Evolutionary conservation across 1,284 basidiomycete species (phyloP), one percentile per base, ranked within the genome.

Genomic region (Ustilago crameri): DNA sequence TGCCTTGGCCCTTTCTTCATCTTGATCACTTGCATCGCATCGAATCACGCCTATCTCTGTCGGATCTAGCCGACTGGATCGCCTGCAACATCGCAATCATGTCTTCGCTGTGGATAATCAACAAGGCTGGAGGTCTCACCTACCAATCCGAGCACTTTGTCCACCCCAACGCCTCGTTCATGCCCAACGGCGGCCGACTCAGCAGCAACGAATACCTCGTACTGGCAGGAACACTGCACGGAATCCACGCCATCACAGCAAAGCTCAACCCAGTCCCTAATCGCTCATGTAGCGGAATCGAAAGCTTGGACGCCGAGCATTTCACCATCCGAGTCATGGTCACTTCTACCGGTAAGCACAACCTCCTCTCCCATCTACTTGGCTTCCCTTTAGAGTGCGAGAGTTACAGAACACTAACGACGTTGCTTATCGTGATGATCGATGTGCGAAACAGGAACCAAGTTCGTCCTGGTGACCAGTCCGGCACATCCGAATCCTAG

Each of bases 171-270:
- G 53, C 59, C 35, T 45, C 53, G 2, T 56, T 55, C n/a, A 60
- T 59, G 64, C 62, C 50, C 51, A 72, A 68, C 40, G 47, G 48
- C 9, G 64, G 54, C 43, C 67, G 71, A 15, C 67, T 80, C 85
- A 95, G 69, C 90, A 93, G 95, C n/a, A 98, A 98, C 85, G 95
- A 98, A 84, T 92, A 96, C 77, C 90, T 99, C 62, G 92, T 98
- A 20, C 89, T 98, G 27, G 96, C 96, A 2, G 95, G 96, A 48
- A 98, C 96, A 9, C 85, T 98, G 51, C 96, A 98, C 76, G 95
- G 95, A 51, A 96, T 99, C 42, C 96, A 98, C 80, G 96, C 96
- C 14, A 98, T 98, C 79, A 97, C 95, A 0, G 91, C 91, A 67
- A 89, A 93, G 40, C 87, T 99, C 42, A 93, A 92, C 3, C 96